Conservation (phyloP, 2,329 filamentous ascomycete species). For the Tolypocladium tundrense region DNA sequence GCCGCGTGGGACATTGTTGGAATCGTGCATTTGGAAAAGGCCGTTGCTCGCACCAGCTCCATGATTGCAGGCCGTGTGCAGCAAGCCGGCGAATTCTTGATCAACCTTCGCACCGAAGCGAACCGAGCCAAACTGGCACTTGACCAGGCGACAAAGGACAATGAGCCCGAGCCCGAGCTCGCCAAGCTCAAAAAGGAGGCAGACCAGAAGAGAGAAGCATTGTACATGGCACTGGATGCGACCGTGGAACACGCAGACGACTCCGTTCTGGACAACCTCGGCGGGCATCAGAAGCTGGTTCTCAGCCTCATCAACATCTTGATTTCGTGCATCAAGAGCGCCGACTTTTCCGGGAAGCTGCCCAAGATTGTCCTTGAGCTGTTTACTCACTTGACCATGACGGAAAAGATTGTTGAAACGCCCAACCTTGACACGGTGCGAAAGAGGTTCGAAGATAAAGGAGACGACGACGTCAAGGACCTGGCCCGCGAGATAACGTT, state of each 20-base stretch:
- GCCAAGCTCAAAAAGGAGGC: conserved; percentile 29
- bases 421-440: conserved; percentile 57
- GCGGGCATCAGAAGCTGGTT: conserved; percentile 46
- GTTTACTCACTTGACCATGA: conserved; percentile 51
- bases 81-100: conserved; percentile 39
- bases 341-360: conserved; percentile 41
- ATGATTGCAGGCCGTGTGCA: conserved; percentile 38
- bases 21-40: conserved; percentile 35
- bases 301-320: conserved; percentile 43
- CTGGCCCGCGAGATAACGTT: conserved; percentile 48
- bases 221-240: conserved; percentile 42
- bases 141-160: conserved; percentile 32
- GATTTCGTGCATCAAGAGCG: conserved; percentile 41
- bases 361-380: conserved; percentile 48
- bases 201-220: conserved; percentile 33
- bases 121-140: conserved; percentile 35
- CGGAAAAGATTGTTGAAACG: conserved; percentile 50
- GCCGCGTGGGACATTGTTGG: conserved; percentile 44
- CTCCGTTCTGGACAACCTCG: conserved; percentile 46
- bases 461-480: conserved; percentile 52
- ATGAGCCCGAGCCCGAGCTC: conserved; percentile 24
- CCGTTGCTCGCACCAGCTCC: conserved; percentile 24
- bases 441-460: conserved; percentile 53
- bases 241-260: conserved; percentile 44
- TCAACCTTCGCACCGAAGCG: conserved; percentile 35